These are phyloP conservation scores for Penicillium brasilianum DNA, from an alignment of 2,329 filamentous ascomycete species.

Conservation along the genomic window DNA sequence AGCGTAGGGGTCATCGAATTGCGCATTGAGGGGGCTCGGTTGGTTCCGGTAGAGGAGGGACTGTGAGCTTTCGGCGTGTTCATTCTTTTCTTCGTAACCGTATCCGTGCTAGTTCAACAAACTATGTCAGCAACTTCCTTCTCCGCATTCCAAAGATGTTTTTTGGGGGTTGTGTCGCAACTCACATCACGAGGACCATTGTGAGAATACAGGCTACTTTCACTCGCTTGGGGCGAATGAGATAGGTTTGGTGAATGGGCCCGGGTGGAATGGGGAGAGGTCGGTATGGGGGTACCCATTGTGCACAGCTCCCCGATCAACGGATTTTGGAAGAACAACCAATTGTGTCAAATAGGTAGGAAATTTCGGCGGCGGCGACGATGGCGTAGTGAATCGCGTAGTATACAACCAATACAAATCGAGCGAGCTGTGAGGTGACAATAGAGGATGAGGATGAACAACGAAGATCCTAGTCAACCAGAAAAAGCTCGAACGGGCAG, in stretches of 20 bases:
- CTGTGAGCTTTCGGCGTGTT: constrained; percentile 30
- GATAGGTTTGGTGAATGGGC: constrained; percentile 23
- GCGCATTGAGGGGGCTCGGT: constrained; percentile 50
- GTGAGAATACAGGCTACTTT: constrained; percentile 25
- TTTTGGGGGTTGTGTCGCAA: neutral
- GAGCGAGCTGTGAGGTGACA: neutral
- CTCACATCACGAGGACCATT: constrained; percentile 22
- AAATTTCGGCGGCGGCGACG: neutral
- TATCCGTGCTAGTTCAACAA: constrained; percentile 15
- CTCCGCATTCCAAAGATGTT: neutral
- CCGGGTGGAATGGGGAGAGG: constrained; percentile 29
- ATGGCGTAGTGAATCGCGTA: neutral
- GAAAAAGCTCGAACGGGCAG: constrained; percentile 18
- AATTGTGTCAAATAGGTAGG: neutral
- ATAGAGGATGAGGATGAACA: neutral
- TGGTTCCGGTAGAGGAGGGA: constrained; percentile 41
- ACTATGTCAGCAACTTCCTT: constrained; percentile 1
- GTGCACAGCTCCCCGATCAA: constrained; percentile 20
- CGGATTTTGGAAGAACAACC: constrained; percentile 2
- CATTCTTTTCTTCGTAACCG: constrained; percentile 31
- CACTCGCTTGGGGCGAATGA: constrained; percentile 28
- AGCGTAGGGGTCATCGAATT: constrained; percentile 55
- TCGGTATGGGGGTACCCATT: constrained; percentile 27
- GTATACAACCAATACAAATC: neutral
- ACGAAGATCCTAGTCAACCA: neutral